A percentile compares a stretch with the other conserved stretches of the same genome.
Evolutionary conservation across 805 yeast genomes (phyloP).

Genomic region (Candida ulmi): DNA sequence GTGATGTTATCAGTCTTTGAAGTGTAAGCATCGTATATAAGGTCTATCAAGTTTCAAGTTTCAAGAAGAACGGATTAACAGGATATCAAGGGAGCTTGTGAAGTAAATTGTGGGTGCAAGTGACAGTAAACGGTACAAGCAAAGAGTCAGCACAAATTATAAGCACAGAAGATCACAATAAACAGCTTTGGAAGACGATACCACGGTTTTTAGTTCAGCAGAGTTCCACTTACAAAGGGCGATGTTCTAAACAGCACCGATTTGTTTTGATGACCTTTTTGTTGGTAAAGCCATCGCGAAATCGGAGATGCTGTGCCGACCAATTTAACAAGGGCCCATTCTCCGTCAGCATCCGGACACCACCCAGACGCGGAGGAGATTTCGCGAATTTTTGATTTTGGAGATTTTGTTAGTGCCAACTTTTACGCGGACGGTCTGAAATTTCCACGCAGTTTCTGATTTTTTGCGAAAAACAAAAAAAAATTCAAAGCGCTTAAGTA

Average conservation of each 20-base stretch:
- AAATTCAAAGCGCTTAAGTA: neutral
- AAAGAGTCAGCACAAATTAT: too few species aligned
- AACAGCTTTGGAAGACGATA: too few species aligned
- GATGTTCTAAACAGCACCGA: too few species aligned
- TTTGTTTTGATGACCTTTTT: neutral
- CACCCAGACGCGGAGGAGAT: neutral
- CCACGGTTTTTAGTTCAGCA: too few species aligned
- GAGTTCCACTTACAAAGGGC: too few species aligned
- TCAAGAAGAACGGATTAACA: too few species aligned
- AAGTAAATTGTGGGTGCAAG: too few species aligned
- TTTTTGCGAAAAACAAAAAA: slow-evolving; percentile 7
- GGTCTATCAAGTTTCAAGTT: too few species aligned
- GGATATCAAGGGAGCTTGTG: too few species aligned
- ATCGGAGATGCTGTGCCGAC: neutral
- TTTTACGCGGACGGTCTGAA: slow-evolving; percentile 9
- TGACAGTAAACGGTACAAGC: too few species aligned
- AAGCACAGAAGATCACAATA: too few species aligned
- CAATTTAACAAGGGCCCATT: slow-evolving; percentile 3
- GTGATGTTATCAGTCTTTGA: neutral
- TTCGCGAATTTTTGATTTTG: neutral
- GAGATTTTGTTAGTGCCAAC: neutral
- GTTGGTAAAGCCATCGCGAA: slow-evolving; percentile 1
- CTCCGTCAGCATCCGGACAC: slow-evolving; percentile 10
- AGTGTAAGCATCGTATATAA: neutral
- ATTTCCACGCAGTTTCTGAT: slow-evolving; percentile 10